Conservation (phyloP, 2,329 filamentous ascomycete genomes). For the Fusarium austroafricanum region DNA sequence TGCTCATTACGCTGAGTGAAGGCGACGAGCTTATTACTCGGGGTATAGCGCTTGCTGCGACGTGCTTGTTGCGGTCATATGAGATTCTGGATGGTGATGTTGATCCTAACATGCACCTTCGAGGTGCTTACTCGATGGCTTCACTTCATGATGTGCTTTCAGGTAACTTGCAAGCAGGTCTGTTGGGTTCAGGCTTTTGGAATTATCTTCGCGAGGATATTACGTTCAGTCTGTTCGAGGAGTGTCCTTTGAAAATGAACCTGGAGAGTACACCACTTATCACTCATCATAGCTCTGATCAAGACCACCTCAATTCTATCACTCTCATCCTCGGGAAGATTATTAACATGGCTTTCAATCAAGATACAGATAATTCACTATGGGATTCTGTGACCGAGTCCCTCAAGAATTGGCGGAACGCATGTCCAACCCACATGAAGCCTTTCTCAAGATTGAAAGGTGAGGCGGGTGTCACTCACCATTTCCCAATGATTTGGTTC, state of each 20-base stretch:
- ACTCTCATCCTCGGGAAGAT: conserved; percentile 57
- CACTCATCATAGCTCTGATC: conserved; percentile 31
- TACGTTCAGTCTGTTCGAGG: conserved; percentile 62
- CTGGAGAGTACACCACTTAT: conserved; percentile 40
- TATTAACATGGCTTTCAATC: conserved; percentile 55
- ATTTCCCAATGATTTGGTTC: conserved; percentile 55
- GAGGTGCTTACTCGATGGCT: conserved; percentile 60
- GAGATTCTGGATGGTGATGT: conserved; percentile 59
- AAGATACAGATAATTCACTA: background rate
- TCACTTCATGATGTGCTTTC: conserved; percentile 45
- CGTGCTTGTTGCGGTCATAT: conserved; percentile 61
- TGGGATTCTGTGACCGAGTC: conserved; percentile 43
- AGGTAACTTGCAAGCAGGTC: conserved; percentile 39
- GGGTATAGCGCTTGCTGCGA: conserved; percentile 58
- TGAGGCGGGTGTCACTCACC: background rate
- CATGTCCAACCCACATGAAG: conserved; percentile 48
- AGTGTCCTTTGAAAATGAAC: conserved; percentile 56
- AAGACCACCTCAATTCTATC: conserved; percentile 53
- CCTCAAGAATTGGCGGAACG: conserved; percentile 48
- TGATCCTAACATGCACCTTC: conserved; percentile 58
- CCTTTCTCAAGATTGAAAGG: conserved; percentile 46
- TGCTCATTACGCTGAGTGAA: conserved; percentile 53
- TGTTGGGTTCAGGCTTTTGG: conserved; percentile 60
- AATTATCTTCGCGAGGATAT: conserved; percentile 65
- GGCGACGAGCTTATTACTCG: conserved; percentile 47